A percentile compares a stretch with the other conserved stretches of the same genome.
These are phyloP conservation scores for Stromatinia cepivora DNA, from an alignment of 2,329 filamentous ascomycete genomes.

Conservation along the genomic window DNA sequence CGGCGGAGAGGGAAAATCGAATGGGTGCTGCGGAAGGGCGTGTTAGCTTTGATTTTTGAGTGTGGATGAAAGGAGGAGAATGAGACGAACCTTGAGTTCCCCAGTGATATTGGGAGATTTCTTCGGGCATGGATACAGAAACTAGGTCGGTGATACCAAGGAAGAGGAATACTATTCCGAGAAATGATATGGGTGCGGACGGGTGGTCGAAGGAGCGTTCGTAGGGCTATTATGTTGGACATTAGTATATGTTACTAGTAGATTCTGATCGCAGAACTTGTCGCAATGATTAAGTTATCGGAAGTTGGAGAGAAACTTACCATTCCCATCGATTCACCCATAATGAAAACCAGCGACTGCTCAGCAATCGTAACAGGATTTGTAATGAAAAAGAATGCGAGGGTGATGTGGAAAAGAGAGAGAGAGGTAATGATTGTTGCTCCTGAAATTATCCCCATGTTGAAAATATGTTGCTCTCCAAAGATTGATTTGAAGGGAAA, in stretches of 20 bases:
- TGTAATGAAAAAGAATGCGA: slow-evolving; percentile 81
- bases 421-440: slow-evolving; percentile 79
- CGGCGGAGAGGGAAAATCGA: slow-evolving; percentile 64
- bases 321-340: slow-evolving; percentile 82
- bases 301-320: slow-evolving; percentile 48
- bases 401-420: slow-evolving; percentile 79
- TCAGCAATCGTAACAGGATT: slow-evolving; percentile 71
- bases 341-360: slow-evolving; percentile 75
- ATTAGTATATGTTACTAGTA: slow-evolving; percentile 17
- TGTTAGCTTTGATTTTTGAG: slow-evolving; percentile 9
- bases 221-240: slow-evolving; percentile 51
- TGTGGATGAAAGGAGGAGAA: slow-evolving; percentile 46
- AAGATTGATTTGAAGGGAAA: not conserved
- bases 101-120: slow-evolving; percentile 64
- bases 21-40: slow-evolving; percentile 51
- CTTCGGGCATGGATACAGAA: slow-evolving; percentile 66
- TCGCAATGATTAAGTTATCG: not conserved
- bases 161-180: slow-evolving; percentile 65
- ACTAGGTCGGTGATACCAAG: slow-evolving; percentile 64
- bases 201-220: slow-evolving; percentile 67
- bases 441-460: slow-evolving; percentile 79
- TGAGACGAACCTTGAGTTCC: slow-evolving; percentile 60
- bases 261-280: not conserved
- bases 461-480: slow-evolving; percentile 28
- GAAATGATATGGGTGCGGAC: slow-evolving; percentile 70